phyloP scores from a whole-genome alignment of 2,329 filamentous ascomycete genomes.

The Geosmithia putterillii region DNA sequence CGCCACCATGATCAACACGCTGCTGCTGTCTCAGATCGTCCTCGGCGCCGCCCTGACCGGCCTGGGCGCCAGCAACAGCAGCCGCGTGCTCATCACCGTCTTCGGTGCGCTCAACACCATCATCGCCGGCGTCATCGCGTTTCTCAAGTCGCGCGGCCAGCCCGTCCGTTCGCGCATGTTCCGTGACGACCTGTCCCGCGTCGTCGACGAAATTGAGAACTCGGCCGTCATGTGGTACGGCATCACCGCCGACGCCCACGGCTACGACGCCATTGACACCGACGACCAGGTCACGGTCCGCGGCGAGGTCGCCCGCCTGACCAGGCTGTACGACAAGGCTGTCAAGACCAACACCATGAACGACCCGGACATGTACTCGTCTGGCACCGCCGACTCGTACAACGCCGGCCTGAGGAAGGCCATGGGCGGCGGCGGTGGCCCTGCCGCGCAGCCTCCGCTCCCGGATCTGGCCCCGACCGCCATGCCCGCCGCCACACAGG shows the following conservation, averaged over 20 bases:
- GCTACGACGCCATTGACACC: too few species aligned
- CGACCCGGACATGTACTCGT: constrained; percentile 9
- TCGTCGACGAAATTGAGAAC: constrained; percentile 11
- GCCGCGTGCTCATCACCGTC: constrained; percentile 8
- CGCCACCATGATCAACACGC: constrained; percentile 8
- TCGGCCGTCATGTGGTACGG: constrained; percentile 11
- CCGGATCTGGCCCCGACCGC: too few species aligned
- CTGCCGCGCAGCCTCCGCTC: too few species aligned
- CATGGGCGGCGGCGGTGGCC: background rate
- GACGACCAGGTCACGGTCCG: constrained; percentile 10
- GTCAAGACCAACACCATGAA: constrained; percentile 10
- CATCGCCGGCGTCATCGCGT: constrained; percentile 10
- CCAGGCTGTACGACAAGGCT: constrained; percentile 10
- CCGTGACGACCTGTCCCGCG: constrained; percentile 9
- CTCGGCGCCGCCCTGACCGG: constrained; percentile 9
- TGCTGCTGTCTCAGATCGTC: constrained; percentile 9
- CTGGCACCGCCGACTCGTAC: constrained; percentile 4
- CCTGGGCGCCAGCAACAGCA: constrained; percentile 9
- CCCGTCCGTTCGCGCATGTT: constrained; percentile 10
- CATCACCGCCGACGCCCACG: constrained; percentile 7
- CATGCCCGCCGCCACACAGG: too few species aligned
- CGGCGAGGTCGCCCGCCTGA: constrained; percentile 9
- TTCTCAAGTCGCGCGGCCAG: constrained; percentile 10
- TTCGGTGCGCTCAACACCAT: constrained; percentile 11
- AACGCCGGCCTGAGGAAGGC: constrained; percentile 6